phyloP scores from a whole-genome alignment of 2,329 filamentous ascomycete species.

The Fusarium albosuccineum region DNA sequence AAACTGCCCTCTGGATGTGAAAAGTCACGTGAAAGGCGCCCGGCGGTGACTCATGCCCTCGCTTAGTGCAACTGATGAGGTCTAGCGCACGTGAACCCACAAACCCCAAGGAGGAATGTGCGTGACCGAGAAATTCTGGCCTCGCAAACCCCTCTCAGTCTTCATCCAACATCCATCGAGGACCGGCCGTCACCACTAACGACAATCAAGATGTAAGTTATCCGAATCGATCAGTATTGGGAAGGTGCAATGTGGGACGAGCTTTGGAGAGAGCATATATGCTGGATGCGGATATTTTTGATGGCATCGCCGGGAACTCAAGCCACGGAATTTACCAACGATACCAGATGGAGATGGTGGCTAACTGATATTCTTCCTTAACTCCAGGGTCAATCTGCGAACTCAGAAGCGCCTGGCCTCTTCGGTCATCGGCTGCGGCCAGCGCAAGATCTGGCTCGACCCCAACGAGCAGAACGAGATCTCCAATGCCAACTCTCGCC shows the following conservation, averaged over 20 bases:
- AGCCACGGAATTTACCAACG: conserved; percentile 14
- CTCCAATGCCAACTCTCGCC: conserved; percentile 99
- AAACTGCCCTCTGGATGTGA: conserved; percentile 12
- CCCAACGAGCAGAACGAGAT: conserved; percentile 99
- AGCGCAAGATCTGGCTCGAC: conserved; percentile 99
- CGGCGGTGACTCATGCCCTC: conserved; percentile 52
- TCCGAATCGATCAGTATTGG: conserved; percentile 35
- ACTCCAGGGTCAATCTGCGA: conserved; percentile 94
- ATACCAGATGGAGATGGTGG: conserved; percentile 39
- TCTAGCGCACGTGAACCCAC: conserved; percentile 58
- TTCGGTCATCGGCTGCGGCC: conserved; percentile 97
- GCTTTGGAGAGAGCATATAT: conserved; percentile 25
- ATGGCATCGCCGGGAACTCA: conserved; percentile 30
- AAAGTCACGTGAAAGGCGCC: conserved; percentile 40
- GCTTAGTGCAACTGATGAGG: conserved; percentile 53
- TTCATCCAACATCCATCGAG: conserved; percentile 56
- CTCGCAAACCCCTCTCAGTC: conserved; percentile 56
- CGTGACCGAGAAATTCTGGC: conserved; percentile 57
- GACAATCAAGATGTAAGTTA: conserved; percentile 62
- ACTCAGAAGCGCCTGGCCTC: conserved; percentile 99
- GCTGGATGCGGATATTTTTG: conserved; percentile 37
- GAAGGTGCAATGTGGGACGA: conserved; percentile 28
- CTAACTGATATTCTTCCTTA: conserved; percentile 46
- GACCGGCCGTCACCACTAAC: conserved; percentile 58
- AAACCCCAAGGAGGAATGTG: conserved; percentile 55